Evolutionary conservation across 768 basidiomycete genomes (phyloP).

Genomic region (Suillus variegatus): DNA sequence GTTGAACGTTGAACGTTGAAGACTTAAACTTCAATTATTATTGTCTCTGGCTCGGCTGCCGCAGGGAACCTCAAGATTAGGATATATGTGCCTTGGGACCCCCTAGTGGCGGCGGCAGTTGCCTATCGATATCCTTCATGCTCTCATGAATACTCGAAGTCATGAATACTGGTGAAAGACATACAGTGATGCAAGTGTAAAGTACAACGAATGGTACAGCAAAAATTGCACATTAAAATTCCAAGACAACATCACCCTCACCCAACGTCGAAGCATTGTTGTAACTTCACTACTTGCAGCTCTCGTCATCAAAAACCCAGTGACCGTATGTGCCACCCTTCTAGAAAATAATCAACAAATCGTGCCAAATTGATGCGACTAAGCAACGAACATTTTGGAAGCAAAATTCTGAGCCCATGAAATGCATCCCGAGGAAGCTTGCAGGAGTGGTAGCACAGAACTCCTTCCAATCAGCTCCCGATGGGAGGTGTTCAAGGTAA

Average conservation of each 20-base stretch:
- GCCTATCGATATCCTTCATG: too few species aligned
- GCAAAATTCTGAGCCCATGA: conserved; percentile 24
- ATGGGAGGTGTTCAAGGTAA: conserved; percentile 28
- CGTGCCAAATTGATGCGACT: not conserved
- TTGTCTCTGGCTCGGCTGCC: too few species aligned
- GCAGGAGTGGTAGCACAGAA: conserved; percentile 36
- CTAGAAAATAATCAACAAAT: conserved; percentile 13
- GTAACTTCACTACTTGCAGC: conserved; percentile 9
- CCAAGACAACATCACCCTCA: not conserved
- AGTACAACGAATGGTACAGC: not conserved
- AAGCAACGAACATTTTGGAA: conserved; percentile 20
- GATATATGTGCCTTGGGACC: too few species aligned
- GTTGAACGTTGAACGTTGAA: too few species aligned
- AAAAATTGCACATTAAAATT: not conserved
- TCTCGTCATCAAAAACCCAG: conserved; percentile 25
- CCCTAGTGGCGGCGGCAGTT: too few species aligned
- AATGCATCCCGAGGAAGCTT: conserved; percentile 26
- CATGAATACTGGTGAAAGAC: too few species aligned
- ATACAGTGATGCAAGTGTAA: not conserved
- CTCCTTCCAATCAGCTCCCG: conserved; percentile 30
- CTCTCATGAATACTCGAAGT: too few species aligned
- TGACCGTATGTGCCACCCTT: conserved; percentile 20
- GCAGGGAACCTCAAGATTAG: too few species aligned
- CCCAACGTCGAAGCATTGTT: not conserved
- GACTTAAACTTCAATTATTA: too few species aligned